Percentiles rank a stretch among this genome's conserved stretches.
Evolutionary conservation across 208 protist species (phyloP).

Genomic region (Leishmania mexicana): DNA sequence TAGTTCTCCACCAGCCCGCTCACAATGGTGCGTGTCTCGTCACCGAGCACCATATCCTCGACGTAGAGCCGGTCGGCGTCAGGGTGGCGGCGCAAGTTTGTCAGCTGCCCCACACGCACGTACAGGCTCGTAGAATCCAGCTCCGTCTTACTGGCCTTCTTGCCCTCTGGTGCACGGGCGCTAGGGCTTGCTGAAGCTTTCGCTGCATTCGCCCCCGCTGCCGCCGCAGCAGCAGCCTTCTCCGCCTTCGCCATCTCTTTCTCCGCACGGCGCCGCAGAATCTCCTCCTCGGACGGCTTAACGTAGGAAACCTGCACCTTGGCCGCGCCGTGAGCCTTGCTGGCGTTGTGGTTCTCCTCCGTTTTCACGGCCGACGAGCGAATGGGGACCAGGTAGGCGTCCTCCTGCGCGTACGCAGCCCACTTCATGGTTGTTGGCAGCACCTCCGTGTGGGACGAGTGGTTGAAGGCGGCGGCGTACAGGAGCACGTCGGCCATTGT

Average conservation of each 20-base stretch:
- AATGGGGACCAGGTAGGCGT: conserved; percentile 49
- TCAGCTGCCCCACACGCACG: conserved; percentile 87
- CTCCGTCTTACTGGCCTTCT: conserved; percentile 22
- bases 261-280: conserved; percentile 69
- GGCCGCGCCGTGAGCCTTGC: neutral
- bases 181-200: neutral
- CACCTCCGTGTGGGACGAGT: conserved; percentile 34
- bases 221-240: conserved; percentile 50
- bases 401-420: conserved; percentile 40
- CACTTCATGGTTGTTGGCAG: conserved; percentile 43
- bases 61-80: conserved; percentile 89
- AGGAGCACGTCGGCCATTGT: conserved; percentile 78
- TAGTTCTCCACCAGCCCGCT: conserved; percentile 91
- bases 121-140: conserved; percentile 44
- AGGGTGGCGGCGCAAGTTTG: conserved; percentile 78
- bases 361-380: conserved; percentile 19
- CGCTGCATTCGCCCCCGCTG: neutral
- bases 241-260: conserved; percentile 76
- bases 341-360: neutral
- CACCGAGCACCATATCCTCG: conserved; percentile 93
- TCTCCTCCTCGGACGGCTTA: conserved; percentile 84
- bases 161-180: neutral
- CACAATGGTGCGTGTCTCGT: conserved; percentile 90
- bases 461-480: conserved; percentile 60
- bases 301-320: conserved; percentile 44